Evolutionary conservation across 2,329 filamentous ascomycete genomes (phyloP), one percentile per base, ranked within the genome.

Genomic region (Neurospora sp.): DNA sequence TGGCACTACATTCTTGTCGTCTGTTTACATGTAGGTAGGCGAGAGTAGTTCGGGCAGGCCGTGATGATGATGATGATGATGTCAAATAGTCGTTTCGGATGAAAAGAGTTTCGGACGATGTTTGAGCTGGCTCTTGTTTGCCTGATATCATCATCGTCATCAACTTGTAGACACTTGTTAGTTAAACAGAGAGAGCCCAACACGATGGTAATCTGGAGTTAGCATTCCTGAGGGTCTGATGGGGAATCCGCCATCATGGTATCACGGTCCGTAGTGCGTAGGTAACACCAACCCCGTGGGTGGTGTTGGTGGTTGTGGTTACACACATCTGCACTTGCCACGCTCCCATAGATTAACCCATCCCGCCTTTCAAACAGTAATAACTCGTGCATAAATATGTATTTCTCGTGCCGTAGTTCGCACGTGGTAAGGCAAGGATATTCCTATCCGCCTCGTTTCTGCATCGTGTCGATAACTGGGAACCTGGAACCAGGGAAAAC

Each of bases 391-490:
- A 62, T 62, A 15, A 1, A 43, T 43, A 4, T 33, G 28, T 6
- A 17, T 62, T 17, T 8, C 3, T 62, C 23, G 52, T 62, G 23
- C 23, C 28, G 52, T 62, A 62, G 23, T 58, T 38, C n/a, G 19
- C 67, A 68, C 67, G 67, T 68, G 67, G 67, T 36, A 23, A 52
- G 67, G 42, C 67, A 68, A 52, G 67, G 67, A 68, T 68, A n/a
- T 38, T 36, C 33, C 23, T 19, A 33, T 17, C 42, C 19, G 67
- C 67, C 28, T 68, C 13, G 52, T 62, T 19, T 19, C 19, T 19
- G 19, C 19, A 19, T 19, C 19, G 38, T 52, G 67, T 42, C 23
- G 19, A 15, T 10, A 4, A n/a, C n/a, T 40, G 28, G 62, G 62
- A 38, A 13, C 39, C 39, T 17, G 39, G 7, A 42, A 42, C 39